Evolutionary conservation across 139 green algal species (phyloP), one percentile per base, ranked within the genome.

Genomic region (Yamagishiella unicocca): DNA sequence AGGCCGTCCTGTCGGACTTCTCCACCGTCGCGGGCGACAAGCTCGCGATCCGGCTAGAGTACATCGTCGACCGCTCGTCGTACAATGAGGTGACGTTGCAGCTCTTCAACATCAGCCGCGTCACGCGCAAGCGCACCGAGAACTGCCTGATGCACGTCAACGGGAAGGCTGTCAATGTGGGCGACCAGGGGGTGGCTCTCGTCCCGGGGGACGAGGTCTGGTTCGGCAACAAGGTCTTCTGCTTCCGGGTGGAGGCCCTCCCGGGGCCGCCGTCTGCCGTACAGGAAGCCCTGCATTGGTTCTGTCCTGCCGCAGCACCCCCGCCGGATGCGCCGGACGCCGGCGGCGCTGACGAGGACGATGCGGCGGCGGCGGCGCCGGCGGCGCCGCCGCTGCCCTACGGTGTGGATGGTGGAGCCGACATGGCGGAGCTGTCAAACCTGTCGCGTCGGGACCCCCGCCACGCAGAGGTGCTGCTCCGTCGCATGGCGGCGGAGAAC

Each of bases 41-140:
- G 37, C 74, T 89, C 1, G 73, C 73, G 43, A 35, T 84, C 33
- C 73, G 84, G 55, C 45, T 89, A 3, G 84, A 89, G 84, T 77
- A 89, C 61, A 43, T 89, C 43, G 27, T 71, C 1, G 72, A 89
- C 35, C 83, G 83, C 1, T 76, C 54, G 21, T 54, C 31, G 31
- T 71, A 83, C 55, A 61, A 68, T 24, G 72, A 75, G 73, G 33
- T 89, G 27, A 54, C 37, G 31, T 25, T 84, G 24, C 61, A 83
- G 55, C 58, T 89, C 7, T 89, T 84, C 40, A 89, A 89, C 72
- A 75, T 84, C n/a, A 74, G 43, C 43, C 84, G 84, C 45, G 43
- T 80, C 24, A 21, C 7, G 25, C 84, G 84, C 2, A 67, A 71
- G 14, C 71, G 75, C 1, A 75, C 73, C 3, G 42, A 55, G 2